Evolutionary conservation across 2,329 filamentous ascomycete genomes (phyloP), one percentile per base, ranked within the genome.

Genomic region (Claviceps pazoutovae): DNA sequence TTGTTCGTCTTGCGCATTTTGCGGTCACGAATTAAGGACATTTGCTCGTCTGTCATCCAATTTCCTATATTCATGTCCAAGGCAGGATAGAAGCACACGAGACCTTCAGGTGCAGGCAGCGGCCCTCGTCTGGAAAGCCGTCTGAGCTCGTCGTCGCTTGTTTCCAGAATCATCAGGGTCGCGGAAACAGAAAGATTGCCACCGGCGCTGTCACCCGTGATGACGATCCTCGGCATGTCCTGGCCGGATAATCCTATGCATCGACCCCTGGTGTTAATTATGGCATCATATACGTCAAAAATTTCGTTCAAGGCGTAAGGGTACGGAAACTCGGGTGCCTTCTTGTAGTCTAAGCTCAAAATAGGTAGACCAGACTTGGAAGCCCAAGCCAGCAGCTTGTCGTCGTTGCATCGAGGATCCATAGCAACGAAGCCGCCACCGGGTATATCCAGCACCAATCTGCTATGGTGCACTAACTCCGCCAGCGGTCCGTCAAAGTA

Each of bases 1-100:
- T 78, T 77, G 62, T 96, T 95, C 1, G 83, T 88, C 59, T 83
- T 83, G 23, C 88, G 79, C 63, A 83, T 82, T 53, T 82, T 79
- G 11, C 88, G 82, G 56, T 95, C 90, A 57, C 88, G 83, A 56
- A 98, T 95, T 55, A 98, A 71, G 0, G 88, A 82, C 88, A 97
- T 95, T 64, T 98, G 90, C 66, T 97, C 91, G 60, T 97, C 91
- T 0, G 88, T 90, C 90, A 98, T 97, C 93, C 93, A 98, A 66
- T 90, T 96, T 39, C 88, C 88, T 57, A 97, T 97, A 61, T 95
- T 96, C 86, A 97, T 89, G 61, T 97, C 93, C 54, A 98, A 71
- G 0, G 84, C 83, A 0, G 93, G 93, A 61, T 98, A 98, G 53
- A 94, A 82, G 48, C 95, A 74, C 0, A 97, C 75, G 7, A 97